These are phyloP conservation scores for Nicotiana rustica DNA, from an alignment of 305 asterid genomes.

Conservation along the genomic window DNA sequence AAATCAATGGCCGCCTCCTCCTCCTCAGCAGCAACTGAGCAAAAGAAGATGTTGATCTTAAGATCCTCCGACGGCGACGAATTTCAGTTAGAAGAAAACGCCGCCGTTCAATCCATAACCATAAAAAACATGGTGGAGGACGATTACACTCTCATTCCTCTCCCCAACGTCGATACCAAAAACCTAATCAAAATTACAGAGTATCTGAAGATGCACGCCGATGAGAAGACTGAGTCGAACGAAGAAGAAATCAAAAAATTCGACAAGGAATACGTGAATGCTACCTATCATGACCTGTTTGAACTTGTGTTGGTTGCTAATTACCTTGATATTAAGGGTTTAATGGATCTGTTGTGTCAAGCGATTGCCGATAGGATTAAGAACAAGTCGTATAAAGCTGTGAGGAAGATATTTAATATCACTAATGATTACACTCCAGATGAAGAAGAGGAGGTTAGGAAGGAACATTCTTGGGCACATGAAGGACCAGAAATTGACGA, in stretches of 20 bases:
- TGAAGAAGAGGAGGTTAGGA: background rate
- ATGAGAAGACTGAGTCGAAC: background rate
- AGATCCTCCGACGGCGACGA: background rate
- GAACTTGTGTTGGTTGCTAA: constrained; percentile 27
- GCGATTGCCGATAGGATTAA: background rate
- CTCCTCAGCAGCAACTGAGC: background rate
- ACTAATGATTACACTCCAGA: background rate
- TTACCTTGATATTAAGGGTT: background rate
- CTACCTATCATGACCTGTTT: too few relatives aligned
- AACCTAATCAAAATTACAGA: background rate
- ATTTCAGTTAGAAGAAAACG: constrained; percentile 27
- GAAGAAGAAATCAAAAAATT: background rate
- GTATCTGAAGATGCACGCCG: constrained; percentile 23
- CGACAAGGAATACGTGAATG: background rate
- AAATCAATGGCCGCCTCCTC: background rate
- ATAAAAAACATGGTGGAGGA: constrained; percentile 27
- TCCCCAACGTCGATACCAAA: background rate
- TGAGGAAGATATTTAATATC: background rate
- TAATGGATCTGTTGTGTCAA: background rate
- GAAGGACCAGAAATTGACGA: constrained; percentile 22
- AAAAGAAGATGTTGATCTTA: background rate
- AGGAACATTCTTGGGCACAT: constrained; percentile 4
- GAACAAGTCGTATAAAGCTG: background rate
- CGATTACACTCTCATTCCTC: background rate
- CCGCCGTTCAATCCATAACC: background rate